Base-by-base conservation (phyloP, 2,329 filamentous ascomycete species). In the Aspergillus sp. region DNA sequence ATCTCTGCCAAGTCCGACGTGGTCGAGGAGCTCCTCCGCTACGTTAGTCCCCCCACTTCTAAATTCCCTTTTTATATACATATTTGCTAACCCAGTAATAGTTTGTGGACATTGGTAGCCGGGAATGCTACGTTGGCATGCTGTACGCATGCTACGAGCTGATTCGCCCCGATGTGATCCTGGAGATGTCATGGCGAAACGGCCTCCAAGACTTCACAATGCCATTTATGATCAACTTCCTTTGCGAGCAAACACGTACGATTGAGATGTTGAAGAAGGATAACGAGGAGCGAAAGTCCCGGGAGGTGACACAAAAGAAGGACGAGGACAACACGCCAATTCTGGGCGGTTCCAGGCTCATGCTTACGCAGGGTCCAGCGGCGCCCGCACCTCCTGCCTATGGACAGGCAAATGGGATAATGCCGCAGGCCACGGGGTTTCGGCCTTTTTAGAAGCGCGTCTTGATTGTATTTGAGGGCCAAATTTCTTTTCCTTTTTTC, bases 71-170 rank as follows among this genome's bases (percentile, higher is more conserved):
- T 31, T 45, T 37, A 14, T 14, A 17, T 27, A 24, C 14, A 8
- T 11, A n/a, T 51, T 43, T 57, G 59, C 76, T 81, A 72, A 81
- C 62, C 19, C 19, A 12, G 56, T 41, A 48, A 2, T 73, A 98
- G 93, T 99, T 99, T 68, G 95, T 99, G 70, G 95, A 99, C 73
- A 97, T 99, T 78, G 95, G 96, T 68, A 96, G 93, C 82, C 92
- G 93, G 62, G 95, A 99, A 77, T 99, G 95, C 84, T 99, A 96
- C 74, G 95, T 97, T n/a, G 96, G 93, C 72, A 99, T 99, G 93
- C 85, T 99, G 49, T 99, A 99, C 73, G 89, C 96, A 52, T 99
- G 95, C 83, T 96, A 99, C 78, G 95, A 98, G 59, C 89, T 99
- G 61, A 93, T 99, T 67, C 91, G 91, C 17, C 89, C 96, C 3